Evolutionary conservation across 2,329 filamentous ascomycete species (phyloP).

Genomic region (Pseudogymnoascus sp.): DNA sequence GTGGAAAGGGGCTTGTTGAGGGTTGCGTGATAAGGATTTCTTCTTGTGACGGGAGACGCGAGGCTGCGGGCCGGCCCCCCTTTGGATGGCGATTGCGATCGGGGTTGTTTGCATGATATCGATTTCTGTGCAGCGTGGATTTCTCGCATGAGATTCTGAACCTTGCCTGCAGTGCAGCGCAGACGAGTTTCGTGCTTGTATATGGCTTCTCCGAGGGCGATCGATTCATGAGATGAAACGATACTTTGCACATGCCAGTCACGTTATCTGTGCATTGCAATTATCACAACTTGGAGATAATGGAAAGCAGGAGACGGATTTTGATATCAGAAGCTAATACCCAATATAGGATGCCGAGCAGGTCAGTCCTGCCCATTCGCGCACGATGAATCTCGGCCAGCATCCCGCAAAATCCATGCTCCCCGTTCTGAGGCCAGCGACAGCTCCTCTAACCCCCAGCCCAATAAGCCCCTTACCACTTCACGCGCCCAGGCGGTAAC

Average conservation of each 20-base stretch:
- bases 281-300: constrained; percentile 10
- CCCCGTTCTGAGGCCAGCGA: constrained; percentile 12
- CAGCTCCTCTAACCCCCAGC: constrained; percentile 14
- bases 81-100: constrained; percentile 1
- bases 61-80: not conserved
- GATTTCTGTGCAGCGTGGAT: constrained; percentile 13
- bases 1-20: not conserved
- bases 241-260: constrained; percentile 19
- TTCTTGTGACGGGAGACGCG: not conserved
- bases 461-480: constrained; percentile 10
- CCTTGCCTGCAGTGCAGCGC: not conserved
- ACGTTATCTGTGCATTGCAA: not conserved
- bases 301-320: constrained; percentile 14
- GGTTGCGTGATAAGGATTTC: not conserved
- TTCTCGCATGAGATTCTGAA: constrained; percentile 15
- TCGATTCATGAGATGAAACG: constrained; percentile 16
- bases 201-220: constrained; percentile 7
- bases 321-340: constrained; percentile 20
- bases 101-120: constrained; percentile 3
- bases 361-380: constrained; percentile 42
- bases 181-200: not conserved
- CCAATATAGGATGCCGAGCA: constrained; percentile 39
- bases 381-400: constrained; percentile 32
- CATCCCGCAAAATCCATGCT: constrained; percentile 16
- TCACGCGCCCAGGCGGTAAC: constrained; percentile 25